Percentiles rank a stretch among this genome's conserved stretches.
Conservation (phyloP, 305 asterid species). For the Fraxinus greggii region DNA sequence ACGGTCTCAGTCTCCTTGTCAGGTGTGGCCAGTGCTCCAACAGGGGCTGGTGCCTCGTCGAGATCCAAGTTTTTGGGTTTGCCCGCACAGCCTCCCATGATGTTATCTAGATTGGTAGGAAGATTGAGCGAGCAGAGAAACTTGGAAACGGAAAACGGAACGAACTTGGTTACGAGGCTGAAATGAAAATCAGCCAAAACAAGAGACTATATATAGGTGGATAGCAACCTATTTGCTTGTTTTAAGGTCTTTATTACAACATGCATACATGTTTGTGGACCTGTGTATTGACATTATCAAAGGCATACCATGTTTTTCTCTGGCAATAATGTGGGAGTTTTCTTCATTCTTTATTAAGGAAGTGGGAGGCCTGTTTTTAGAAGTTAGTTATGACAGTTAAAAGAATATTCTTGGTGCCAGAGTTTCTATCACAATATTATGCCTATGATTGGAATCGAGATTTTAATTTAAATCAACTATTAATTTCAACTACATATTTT, state of each 20-base stretch:
- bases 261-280: constrained; percentile 25
- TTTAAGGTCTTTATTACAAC: neutral
- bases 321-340: neutral
- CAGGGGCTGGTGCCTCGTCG: constrained; percentile 42
- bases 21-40: constrained; percentile 36
- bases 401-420: neutral
- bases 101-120: constrained; percentile 17
- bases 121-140: constrained; percentile 32
- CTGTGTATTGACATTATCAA: constrained; percentile 14
- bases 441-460: too few species aligned
- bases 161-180: constrained; percentile 22
- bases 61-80: constrained; percentile 61
- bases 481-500: too few species aligned
- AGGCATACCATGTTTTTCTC: constrained; percentile 30
- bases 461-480: too few species aligned
- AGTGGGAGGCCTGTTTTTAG: neutral
- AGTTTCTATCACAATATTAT: neutral
- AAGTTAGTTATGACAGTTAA: neutral
- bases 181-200: neutral
- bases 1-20: constrained; percentile 39
- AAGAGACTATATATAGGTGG: constrained; percentile 28
- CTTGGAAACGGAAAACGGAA: neutral
- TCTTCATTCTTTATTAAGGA: neutral
- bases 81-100: constrained; percentile 87
- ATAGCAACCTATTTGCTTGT: neutral